Evolutionary conservation across 192 early-diverging fungal species (phyloP).

Genomic region (Endogone sp.): DNA sequence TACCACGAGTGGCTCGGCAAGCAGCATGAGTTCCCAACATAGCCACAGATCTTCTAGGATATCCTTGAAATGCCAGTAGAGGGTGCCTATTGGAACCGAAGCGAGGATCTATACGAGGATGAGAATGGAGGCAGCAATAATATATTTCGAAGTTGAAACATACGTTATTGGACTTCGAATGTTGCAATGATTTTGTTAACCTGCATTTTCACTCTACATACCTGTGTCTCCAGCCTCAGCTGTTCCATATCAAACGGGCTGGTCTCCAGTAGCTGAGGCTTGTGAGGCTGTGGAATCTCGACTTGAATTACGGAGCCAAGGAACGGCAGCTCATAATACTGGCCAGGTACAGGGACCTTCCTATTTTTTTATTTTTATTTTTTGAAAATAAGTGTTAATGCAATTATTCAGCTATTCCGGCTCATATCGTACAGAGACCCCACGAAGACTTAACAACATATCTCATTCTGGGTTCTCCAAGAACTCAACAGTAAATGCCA

Average conservation of each 20-base stretch:
- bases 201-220: not conserved
- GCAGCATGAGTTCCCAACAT: conserved; percentile 92
- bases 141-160: too few relatives aligned
- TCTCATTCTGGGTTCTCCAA: too few relatives aligned
- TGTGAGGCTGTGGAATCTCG: conserved; percentile 58
- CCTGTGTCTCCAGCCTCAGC: conserved; percentile 63
- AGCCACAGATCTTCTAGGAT: conserved; percentile 81
- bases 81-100: conserved; percentile 59
- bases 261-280: conserved; percentile 73
- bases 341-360: conserved; percentile 53
- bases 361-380: conserved; percentile 4
- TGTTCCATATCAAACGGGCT: conserved; percentile 62
- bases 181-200: too few relatives aligned
- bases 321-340: conserved; percentile 70
- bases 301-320: conserved; percentile 65
- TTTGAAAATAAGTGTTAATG: too few relatives aligned
- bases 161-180: not conserved
- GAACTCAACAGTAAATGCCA: too few relatives aligned
- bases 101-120: conserved; percentile 47
- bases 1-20: conserved; percentile 88
- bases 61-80: conserved; percentile 76
- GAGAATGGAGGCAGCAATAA: not conserved
- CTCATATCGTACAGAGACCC: not conserved
- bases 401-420: conserved; percentile 13
- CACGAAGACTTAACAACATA: too few relatives aligned